Evolutionary conservation across 768 basidiomycete species (phyloP).

Genomic region (Suillus alpinus): DNA sequence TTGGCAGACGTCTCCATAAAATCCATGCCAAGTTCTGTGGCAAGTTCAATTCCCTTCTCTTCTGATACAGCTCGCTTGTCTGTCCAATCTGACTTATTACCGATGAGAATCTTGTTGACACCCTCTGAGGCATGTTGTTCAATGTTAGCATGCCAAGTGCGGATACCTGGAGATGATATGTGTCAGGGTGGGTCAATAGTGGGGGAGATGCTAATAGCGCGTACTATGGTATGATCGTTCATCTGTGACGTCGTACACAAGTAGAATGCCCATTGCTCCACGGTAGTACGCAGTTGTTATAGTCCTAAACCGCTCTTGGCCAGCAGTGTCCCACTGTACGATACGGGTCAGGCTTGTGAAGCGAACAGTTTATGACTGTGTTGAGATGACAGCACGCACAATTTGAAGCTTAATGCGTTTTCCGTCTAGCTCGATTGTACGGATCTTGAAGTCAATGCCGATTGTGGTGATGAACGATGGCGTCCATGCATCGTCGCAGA

Average conservation of each 20-base stretch:
- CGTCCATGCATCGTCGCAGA: slow-evolving; percentile 99
- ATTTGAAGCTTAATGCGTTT: slow-evolving; percentile 99
- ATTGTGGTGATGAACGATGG: slow-evolving; percentile 99
- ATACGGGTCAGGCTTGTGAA: neutral
- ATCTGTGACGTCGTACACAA: slow-evolving; percentile 98
- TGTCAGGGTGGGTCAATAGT: neutral
- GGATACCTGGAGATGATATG: slow-evolving; percentile 66
- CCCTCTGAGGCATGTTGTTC: slow-evolving; percentile 99
- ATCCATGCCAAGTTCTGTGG: slow-evolving; percentile 89
- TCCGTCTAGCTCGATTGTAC: slow-evolving; percentile 96
- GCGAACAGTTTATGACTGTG: neutral
- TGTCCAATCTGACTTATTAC: slow-evolving; percentile 98
- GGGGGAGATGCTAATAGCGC: slow-evolving; percentile 34
- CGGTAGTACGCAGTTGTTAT: slow-evolving; percentile 99
- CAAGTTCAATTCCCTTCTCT: slow-evolving; percentile 89
- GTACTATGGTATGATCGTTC: slow-evolving; percentile 92
- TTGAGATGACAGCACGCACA: slow-evolving; percentile 37
- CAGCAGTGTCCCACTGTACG: slow-evolving; percentile 95
- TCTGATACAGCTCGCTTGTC: slow-evolving; percentile 92
- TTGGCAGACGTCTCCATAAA: slow-evolving; percentile 99
- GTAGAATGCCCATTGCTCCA: slow-evolving; percentile 96
- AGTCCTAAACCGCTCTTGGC: slow-evolving; percentile 97
- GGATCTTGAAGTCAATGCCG: slow-evolving; percentile 99
- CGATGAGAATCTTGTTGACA: slow-evolving; percentile 98
- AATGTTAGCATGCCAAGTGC: slow-evolving; percentile 96